phyloP scores from a whole-genome alignment of 2,329 filamentous ascomycete genomes.

The Trichoderma sp. region DNA sequence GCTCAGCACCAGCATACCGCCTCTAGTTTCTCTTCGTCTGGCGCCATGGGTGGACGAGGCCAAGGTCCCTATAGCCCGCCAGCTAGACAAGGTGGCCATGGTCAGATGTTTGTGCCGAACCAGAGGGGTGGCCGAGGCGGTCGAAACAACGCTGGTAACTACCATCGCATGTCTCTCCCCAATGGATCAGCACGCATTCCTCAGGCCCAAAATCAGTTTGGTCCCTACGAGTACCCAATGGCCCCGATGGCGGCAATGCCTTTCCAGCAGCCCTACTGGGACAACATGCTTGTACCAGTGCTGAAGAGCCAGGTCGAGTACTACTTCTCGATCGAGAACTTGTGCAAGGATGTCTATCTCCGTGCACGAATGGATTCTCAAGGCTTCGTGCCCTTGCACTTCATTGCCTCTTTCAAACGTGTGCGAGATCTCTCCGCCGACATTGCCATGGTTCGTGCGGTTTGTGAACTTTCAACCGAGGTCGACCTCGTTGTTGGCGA shows the following conservation, averaged over 20 bases:
- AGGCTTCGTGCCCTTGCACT: slow-evolving; percentile 80
- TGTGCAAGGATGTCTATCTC: slow-evolving; percentile 90
- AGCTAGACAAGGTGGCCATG: slow-evolving; percentile 47
- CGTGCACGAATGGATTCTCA: slow-evolving; percentile 93
- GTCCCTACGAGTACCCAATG: slow-evolving; percentile 47
- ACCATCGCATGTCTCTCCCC: slow-evolving; percentile 47
- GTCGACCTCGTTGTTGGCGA: slow-evolving; percentile 77
- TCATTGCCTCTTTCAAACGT: slow-evolving; percentile 86
- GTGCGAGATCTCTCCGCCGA: slow-evolving; percentile 58
- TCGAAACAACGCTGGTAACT: slow-evolving; percentile 42
- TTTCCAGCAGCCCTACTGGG: slow-evolving; percentile 53
- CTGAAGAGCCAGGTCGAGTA: slow-evolving; percentile 71
- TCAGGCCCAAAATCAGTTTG: slow-evolving; percentile 44
- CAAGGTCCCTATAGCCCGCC: slow-evolving; percentile 51
- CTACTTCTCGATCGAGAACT: slow-evolving; percentile 95
- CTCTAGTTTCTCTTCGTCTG: slow-evolving; percentile 42
- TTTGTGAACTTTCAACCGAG: slow-evolving; percentile 70
- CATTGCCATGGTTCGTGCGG: slow-evolving; percentile 72
- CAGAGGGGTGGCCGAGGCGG: slow-evolving; percentile 44
- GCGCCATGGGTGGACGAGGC: slow-evolving; percentile 40
- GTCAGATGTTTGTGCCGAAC: slow-evolving; percentile 41
- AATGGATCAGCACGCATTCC: slow-evolving; percentile 44
- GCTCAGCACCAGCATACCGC: slow-evolving; percentile 42
- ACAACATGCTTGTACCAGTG: slow-evolving; percentile 52
- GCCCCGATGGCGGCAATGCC: slow-evolving; percentile 45